phyloP scores from a whole-genome alignment of 1,284 basidiomycete species.

The Anthracocystis panici-leucophaei region DNA sequence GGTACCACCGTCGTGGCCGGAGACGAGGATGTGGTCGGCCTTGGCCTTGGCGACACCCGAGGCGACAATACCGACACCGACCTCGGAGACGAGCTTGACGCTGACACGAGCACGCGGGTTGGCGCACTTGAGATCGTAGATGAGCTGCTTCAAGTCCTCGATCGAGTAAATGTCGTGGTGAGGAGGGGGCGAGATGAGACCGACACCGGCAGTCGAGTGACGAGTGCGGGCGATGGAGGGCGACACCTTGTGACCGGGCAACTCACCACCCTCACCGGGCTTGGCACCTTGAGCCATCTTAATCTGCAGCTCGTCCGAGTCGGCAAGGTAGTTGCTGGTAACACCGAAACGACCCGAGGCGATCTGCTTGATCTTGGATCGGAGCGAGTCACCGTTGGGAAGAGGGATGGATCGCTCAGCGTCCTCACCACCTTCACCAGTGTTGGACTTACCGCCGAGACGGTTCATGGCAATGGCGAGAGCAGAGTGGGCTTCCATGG shows the following conservation, averaged over 20 bases:
- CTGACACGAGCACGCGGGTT: constrained; percentile 64
- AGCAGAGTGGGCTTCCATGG: constrained; percentile 66
- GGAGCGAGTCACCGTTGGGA: constrained; percentile 67
- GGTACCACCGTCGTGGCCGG: constrained; percentile 68
- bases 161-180: constrained; percentile 69
- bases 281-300: constrained; percentile 69
- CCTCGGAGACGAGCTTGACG: constrained; percentile 68
- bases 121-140: constrained; percentile 68
- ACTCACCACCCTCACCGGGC: constrained; percentile 68
- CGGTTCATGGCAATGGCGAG: constrained; percentile 68
- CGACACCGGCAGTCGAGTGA: constrained; percentile 66
- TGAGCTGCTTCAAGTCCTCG: constrained; percentile 67
- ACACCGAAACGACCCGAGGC: constrained; percentile 68
- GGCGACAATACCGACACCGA: constrained; percentile 66
- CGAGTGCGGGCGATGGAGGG: constrained; percentile 66
- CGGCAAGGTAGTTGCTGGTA: constrained; percentile 65
- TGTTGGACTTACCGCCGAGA: constrained; percentile 67
- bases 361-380: constrained; percentile 68
- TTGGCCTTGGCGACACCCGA: constrained; percentile 68
- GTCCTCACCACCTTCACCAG: constrained; percentile 68
- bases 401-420: constrained; percentile 67
- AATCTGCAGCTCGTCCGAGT: constrained; percentile 68
- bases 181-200: constrained; percentile 65
- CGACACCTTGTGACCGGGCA: constrained; percentile 68
- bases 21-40: constrained; percentile 67